Evolutionary conservation across 2,329 filamentous ascomycete genomes (phyloP).

Genomic region (Xylariaceae sp.): DNA sequence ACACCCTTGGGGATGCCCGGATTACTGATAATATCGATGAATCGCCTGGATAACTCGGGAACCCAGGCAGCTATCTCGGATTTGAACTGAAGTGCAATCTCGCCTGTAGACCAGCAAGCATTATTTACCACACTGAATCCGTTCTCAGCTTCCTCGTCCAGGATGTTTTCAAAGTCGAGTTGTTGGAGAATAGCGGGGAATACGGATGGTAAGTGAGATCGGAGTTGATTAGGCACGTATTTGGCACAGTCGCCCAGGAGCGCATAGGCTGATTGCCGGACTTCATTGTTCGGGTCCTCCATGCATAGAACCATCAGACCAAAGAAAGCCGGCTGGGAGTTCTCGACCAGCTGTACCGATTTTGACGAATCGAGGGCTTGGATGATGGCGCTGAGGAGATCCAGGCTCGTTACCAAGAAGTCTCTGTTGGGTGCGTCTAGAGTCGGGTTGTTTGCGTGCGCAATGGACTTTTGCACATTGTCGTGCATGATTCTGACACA

Average conservation of each 20-base stretch:
- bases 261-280: slow-evolving; percentile 92
- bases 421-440: slow-evolving; percentile 88
- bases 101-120: slow-evolving; percentile 92
- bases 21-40: slow-evolving; percentile 79
- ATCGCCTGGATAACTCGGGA: slow-evolving; percentile 67
- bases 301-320: slow-evolving; percentile 87
- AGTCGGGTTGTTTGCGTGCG: slow-evolving; percentile 60
- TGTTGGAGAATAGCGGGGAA: slow-evolving; percentile 81
- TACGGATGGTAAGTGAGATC: slow-evolving; percentile 65
- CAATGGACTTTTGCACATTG: slow-evolving; percentile 77
- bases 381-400: slow-evolving; percentile 87
- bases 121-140: slow-evolving; percentile 95
- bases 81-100: slow-evolving; percentile 78
- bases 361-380: slow-evolving; percentile 74
- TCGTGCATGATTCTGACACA: slow-evolving; percentile 88
- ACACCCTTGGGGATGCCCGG: slow-evolving; percentile 80
- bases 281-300: slow-evolving; percentile 85
- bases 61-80: slow-evolving; percentile 72
- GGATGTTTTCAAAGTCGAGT: slow-evolving; percentile 71
- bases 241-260: slow-evolving; percentile 91
- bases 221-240: slow-evolving; percentile 79
- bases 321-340: slow-evolving; percentile 78
- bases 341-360: slow-evolving; percentile 69
- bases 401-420: slow-evolving; percentile 90
- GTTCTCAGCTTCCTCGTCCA: slow-evolving; percentile 75